phyloP scores from a whole-genome alignment of 2,329 filamentous ascomycete species.

The Alternaria rosae region DNA sequence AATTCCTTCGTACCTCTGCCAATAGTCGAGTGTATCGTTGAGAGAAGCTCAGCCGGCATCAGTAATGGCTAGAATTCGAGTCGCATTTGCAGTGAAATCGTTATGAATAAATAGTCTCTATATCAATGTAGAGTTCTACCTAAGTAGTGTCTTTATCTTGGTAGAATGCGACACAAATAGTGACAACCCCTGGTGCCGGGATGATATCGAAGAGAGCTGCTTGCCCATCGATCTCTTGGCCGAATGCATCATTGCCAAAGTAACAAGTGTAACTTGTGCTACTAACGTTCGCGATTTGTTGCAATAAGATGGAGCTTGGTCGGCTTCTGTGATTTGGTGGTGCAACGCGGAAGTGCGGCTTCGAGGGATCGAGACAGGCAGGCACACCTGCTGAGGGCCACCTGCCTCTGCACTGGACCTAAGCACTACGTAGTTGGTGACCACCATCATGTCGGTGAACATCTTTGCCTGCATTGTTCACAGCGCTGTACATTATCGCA shows the following conservation, averaged over 20 bases:
- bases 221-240: not conserved
- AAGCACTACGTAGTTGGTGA: not conserved
- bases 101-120: too few species aligned
- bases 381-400: not conserved
- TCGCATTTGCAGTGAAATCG: too few species aligned
- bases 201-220: not conserved
- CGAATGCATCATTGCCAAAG: not conserved
- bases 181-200: too few species aligned
- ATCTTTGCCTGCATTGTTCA: not conserved
- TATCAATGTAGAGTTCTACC: too few species aligned
- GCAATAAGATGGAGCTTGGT: not conserved
- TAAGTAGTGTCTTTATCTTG: too few species aligned
- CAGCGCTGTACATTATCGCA: not conserved
- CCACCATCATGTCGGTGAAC: not conserved
- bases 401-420: not conserved
- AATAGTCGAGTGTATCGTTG: not conserved
- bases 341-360: not conserved
- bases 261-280: too few species aligned
- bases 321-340: not conserved
- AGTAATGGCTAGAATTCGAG: too few species aligned
- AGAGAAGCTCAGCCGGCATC: not conserved
- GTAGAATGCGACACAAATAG: too few species aligned
- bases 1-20: too few species aligned
- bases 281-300: too few species aligned
- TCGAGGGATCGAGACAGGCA: not conserved